These are phyloP conservation scores for Hypomyces rosellus DNA, from an alignment of 2,329 filamentous ascomycete species.

Conservation along the genomic window DNA sequence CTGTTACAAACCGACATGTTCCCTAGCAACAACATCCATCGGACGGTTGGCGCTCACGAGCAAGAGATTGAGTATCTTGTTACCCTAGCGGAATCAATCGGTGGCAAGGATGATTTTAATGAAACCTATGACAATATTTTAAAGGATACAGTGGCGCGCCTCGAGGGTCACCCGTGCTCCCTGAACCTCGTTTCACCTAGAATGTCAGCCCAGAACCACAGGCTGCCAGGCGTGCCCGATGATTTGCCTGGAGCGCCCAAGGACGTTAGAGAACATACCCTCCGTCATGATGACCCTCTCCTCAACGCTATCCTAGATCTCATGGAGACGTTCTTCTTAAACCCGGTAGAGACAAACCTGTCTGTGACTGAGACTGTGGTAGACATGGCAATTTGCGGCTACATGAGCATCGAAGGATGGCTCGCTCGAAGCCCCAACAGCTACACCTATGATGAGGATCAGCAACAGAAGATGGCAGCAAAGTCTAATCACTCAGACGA, in stretches of 20 bases:
- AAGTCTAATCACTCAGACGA: constrained; percentile 4
- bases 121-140: constrained; percentile 66
- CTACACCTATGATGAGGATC: constrained; percentile 44
- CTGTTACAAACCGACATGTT: constrained; percentile 62
- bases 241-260: constrained; percentile 55
- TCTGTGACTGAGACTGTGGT: constrained; percentile 78
- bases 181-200: constrained; percentile 60
- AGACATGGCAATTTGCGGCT: constrained; percentile 76
- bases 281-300: constrained; percentile 56
- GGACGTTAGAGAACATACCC: constrained; percentile 54
- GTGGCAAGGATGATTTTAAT: constrained; percentile 63
- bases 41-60: constrained; percentile 68
- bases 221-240: constrained; percentile 48
- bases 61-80: constrained; percentile 69
- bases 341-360: constrained; percentile 86
- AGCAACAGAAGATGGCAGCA: constrained; percentile 10
- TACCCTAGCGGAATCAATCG: constrained; percentile 60
- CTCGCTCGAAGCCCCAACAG: constrained; percentile 65
- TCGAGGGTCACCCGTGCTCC: constrained; percentile 71
- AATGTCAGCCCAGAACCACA: constrained; percentile 49
- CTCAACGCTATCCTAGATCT: constrained; percentile 62
- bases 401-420: constrained; percentile 87
- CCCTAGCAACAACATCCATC: constrained; percentile 45
- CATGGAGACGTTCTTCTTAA: constrained; percentile 76
- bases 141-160: constrained; percentile 60